A percentile compares a stretch with the other conserved stretches of the same genome.
Conservation (phyloP, 2,329 filamentous ascomycete genomes). For the Penicillium sp. region DNA sequence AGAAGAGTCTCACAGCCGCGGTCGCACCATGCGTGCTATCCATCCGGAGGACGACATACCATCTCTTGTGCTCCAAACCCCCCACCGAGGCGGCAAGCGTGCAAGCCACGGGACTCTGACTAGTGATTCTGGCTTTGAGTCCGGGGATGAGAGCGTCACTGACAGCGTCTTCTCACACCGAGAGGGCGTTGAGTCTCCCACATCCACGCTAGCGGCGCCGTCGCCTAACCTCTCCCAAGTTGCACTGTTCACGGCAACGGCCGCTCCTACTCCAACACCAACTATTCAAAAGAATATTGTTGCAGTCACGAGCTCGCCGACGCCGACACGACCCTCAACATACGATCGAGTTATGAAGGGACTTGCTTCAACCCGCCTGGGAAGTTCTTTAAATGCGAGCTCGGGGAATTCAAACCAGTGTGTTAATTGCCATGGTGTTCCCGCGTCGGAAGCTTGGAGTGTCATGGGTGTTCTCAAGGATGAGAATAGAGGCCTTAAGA, state of each 20-base stretch:
- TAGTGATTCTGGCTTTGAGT: constrained; percentile 60
- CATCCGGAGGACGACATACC: constrained; percentile 33
- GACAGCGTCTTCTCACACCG: constrained; percentile 48
- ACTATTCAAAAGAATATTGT: constrained; percentile 33
- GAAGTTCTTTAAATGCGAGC: constrained; percentile 30
- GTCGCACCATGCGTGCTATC: constrained; percentile 29
- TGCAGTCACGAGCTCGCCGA: constrained; percentile 17
- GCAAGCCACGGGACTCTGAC: constrained; percentile 42
- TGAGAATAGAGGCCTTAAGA: constrained; percentile 55
- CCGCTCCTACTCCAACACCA: constrained; percentile 27
- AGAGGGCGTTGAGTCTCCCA: constrained; percentile 34
- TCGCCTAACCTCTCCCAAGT: constrained; percentile 39
- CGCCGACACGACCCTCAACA: constrained; percentile 31
- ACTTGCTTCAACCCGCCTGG: constrained; percentile 34
- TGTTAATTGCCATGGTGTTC: constrained; percentile 41
- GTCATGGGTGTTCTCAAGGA: constrained; percentile 52
- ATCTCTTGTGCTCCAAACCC: constrained; percentile 36
- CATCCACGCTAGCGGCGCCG: constrained; percentile 36
- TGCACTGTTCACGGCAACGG: constrained; percentile 28
- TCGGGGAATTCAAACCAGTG: constrained; percentile 35
- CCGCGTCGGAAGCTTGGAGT: constrained; percentile 52
- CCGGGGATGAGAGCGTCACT: constrained; percentile 53
- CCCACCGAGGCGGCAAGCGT: constrained; percentile 36
- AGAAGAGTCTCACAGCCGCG: constrained; percentile 39
- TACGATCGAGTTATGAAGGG: constrained; percentile 47